phyloP scores from a whole-genome alignment of 345 rosid species.

The Carallia pectinifolia region DNA sequence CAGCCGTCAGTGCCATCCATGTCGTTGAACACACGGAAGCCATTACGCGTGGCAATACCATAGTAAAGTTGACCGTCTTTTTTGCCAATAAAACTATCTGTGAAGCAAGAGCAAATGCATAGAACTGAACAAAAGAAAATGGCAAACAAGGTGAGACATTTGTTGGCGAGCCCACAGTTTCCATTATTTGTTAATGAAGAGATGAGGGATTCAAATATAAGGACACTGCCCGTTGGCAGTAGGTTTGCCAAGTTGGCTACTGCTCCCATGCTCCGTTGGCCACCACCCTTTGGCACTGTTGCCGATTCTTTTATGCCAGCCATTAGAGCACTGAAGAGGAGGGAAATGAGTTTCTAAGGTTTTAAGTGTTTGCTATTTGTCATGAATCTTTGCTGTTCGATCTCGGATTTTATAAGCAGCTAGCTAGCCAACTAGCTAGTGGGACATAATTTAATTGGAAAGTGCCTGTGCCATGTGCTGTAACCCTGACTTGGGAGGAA shows the following conservation, averaged over 20 bases:
- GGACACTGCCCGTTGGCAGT: slow-evolving; percentile 54
- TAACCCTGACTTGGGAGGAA: too few relatives aligned
- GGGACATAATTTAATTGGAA: too few relatives aligned
- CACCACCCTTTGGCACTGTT: too few relatives aligned
- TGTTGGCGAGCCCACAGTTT: slow-evolving; percentile 24
- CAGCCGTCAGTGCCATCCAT: background rate
- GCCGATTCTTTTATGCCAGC: too few relatives aligned
- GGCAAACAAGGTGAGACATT: slow-evolving; percentile 29
- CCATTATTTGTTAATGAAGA: slow-evolving; percentile 55
- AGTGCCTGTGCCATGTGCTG: too few relatives aligned
- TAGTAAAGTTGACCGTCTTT: slow-evolving; percentile 35
- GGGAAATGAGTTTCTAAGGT: too few relatives aligned
- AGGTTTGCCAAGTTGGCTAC: slow-evolving; percentile 54
- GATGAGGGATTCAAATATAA: slow-evolving; percentile 37
- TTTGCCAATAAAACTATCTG: slow-evolving; percentile 41
- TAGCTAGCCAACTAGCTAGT: too few relatives aligned
- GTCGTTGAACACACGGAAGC: slow-evolving; percentile 37
- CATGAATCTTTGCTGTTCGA: too few relatives aligned
- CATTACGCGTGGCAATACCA: slow-evolving; percentile 41
- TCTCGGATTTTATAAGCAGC: too few relatives aligned
- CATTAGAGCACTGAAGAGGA: too few relatives aligned
- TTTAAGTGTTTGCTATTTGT: too few relatives aligned
- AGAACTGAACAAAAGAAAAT: slow-evolving; percentile 25
- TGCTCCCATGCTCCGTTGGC: slow-evolving; percentile 8
- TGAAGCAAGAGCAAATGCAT: slow-evolving; percentile 51